These are phyloP conservation scores for Paraconiothyrium sp. DNA, from an alignment of 2,329 filamentous ascomycete genomes.

Conservation along the genomic window DNA sequence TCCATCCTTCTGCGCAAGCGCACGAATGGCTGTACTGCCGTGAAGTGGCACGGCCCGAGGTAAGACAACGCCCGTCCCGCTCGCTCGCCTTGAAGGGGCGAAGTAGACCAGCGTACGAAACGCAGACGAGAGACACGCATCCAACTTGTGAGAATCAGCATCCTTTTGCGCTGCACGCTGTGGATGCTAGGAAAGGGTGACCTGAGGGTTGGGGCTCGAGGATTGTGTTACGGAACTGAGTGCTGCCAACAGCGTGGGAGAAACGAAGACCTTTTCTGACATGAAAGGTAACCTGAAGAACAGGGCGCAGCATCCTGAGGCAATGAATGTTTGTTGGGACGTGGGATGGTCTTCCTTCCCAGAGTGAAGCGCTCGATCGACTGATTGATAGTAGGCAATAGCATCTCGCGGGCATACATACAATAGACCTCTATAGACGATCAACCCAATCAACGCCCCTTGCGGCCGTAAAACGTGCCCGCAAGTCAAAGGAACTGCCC, in stretches of 20 bases:
- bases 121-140: constrained; percentile 6
- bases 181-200: background rate
- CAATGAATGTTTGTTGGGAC: constrained; percentile 1
- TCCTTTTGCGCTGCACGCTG: background rate
- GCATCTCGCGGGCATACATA: constrained; percentile 2
- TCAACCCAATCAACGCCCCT: background rate
- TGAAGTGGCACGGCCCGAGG: constrained; percentile 11
- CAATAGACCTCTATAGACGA: background rate
- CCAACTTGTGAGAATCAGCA: background rate
- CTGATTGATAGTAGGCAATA: background rate
- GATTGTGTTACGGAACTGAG: background rate
- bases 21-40: constrained; percentile 9
- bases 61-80: constrained; percentile 10
- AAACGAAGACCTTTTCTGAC: constrained; percentile 2
- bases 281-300: background rate
- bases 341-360: background rate
- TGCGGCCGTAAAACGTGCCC: background rate
- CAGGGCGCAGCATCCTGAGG: constrained; percentile 1
- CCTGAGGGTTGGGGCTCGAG: constrained; percentile 7
- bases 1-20: constrained; percentile 1
- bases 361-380: background rate
- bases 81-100: background rate
- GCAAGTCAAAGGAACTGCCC: background rate
- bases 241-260: background rate
- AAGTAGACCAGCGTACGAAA: constrained; percentile 8